A percentile compares a stretch with the other conserved stretches of the same genome.
These are phyloP conservation scores for Xylaria palmicola DNA, from an alignment of 495 filamentous ascomycete genomes.

Conservation along the genomic window DNA sequence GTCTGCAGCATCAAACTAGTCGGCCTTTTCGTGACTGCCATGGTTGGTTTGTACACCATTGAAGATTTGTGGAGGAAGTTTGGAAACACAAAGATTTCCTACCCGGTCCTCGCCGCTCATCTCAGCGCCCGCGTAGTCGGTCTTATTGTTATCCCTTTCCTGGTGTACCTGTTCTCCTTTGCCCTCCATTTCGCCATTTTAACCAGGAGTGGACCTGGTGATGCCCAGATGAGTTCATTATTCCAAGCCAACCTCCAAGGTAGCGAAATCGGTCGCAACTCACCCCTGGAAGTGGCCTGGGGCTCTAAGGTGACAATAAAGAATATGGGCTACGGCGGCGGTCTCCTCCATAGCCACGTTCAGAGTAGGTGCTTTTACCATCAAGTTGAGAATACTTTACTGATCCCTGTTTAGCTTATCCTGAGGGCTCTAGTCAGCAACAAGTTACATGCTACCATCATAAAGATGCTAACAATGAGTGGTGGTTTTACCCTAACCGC, in stretches of 20 bases:
- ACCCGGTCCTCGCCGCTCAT: constrained; percentile 76
- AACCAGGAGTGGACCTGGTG: constrained; percentile 91
- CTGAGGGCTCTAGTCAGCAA: constrained; percentile 91
- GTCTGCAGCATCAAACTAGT: constrained; percentile 99
- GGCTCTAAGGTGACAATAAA: constrained; percentile 92
- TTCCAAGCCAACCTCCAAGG: constrained; percentile 96
- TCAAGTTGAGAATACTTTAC: constrained; percentile 7
- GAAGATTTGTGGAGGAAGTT: constrained; percentile 99
- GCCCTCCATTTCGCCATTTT: constrained; percentile 89
- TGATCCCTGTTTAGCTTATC: constrained; percentile 58
- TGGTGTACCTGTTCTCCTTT: constrained; percentile 94
- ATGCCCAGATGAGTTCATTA: constrained; percentile 98
- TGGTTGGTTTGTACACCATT: constrained; percentile 92
- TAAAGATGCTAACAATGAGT: constrained; percentile 99
- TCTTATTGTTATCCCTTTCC: constrained; percentile 79
- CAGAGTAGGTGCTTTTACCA: constrained; percentile 50
- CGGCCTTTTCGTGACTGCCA: constrained; percentile 87
- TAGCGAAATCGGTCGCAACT: constrained; percentile 90
- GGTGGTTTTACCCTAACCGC: constrained; percentile 97
- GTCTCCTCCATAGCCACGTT: constrained; percentile 95
- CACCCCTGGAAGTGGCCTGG: constrained; percentile 83
- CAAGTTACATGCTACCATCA: constrained; percentile 99
- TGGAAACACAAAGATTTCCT: constrained; percentile 86
- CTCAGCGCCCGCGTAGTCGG: constrained; percentile 77
- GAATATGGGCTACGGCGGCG: constrained; percentile 99